A percentile compares a stretch with the other conserved stretches of the same genome.
These are phyloP conservation scores for Phalaenopsis aphrodite DNA, from an alignment of 106 monocot genomes.

Conservation along the genomic window DNA sequence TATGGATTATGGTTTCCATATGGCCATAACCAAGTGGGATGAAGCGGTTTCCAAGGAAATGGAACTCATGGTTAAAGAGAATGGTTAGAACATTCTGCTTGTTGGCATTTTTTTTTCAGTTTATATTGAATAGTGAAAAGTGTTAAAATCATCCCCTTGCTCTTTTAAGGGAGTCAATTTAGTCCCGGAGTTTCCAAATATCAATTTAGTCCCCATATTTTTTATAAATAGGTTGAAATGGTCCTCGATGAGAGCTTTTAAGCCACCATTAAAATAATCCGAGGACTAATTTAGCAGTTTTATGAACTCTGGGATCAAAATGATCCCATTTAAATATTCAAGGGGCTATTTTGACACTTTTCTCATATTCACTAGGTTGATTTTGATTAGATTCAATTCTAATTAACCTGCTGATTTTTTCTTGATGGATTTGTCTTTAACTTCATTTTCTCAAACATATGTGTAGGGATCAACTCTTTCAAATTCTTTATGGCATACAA, in stretches of 20 bases:
- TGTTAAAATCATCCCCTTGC: too few species aligned
- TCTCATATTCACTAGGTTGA: background rate
- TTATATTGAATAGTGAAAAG: background rate
- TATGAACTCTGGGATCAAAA: too few species aligned
- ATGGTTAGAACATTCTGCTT: conserved; percentile 37
- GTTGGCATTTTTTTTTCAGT: background rate
- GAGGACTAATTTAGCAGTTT: too few species aligned
- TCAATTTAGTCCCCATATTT: too few species aligned
- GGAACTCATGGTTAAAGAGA: conserved; percentile 95
- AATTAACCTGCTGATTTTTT: background rate
- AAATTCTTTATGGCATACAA: conserved; percentile 99
- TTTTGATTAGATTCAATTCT: background rate
- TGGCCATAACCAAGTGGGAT: conserved; percentile 96
- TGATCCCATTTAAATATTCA: too few species aligned
- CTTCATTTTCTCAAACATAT: background rate
- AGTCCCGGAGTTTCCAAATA: too few species aligned
- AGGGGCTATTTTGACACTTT: too few species aligned
- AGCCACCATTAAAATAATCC: too few species aligned
- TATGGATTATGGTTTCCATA: conserved; percentile 99
- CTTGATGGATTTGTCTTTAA: background rate
- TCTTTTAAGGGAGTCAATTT: too few species aligned
- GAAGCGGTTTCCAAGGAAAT: conserved; percentile 84
- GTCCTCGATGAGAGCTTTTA: too few species aligned
- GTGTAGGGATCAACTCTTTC: conserved; percentile 94
- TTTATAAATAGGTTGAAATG: too few species aligned